Evolutionary conservation across 306 rosid genomes (phyloP).

Genomic region (Lathyrus aphaca): DNA sequence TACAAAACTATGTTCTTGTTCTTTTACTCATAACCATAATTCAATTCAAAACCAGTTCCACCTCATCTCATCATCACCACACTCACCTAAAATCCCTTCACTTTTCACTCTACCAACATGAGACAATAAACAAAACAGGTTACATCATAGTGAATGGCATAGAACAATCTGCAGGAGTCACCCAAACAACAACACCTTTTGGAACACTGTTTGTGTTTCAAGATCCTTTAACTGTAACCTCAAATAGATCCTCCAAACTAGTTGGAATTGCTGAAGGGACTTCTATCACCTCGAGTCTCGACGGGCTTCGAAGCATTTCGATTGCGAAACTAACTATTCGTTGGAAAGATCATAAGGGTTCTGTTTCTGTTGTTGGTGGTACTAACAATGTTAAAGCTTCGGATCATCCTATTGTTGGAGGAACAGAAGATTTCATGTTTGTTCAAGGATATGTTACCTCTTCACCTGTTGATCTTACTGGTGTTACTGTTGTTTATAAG

Average conservation of each 20-base stretch:
- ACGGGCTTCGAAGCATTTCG: constrained; percentile 66
- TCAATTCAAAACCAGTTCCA: constrained; percentile 28
- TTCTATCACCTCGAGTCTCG: constrained; percentile 63
- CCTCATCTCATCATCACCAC: constrained; percentile 36
- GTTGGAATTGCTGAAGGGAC: constrained; percentile 70
- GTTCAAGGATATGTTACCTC: constrained; percentile 75
- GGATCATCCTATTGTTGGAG: constrained; percentile 74
- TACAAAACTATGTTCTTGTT: neutral
- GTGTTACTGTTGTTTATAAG: constrained; percentile 59
- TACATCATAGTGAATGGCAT: constrained; percentile 62
- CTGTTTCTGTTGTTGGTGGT: constrained; percentile 68
- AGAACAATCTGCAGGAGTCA: constrained; percentile 42
- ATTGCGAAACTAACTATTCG: constrained; percentile 63
- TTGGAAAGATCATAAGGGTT: constrained; percentile 55
- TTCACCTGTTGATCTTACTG: constrained; percentile 55
- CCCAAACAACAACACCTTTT: constrained; percentile 65
- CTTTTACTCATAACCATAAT: constrained; percentile 31
- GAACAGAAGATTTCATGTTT: constrained; percentile 73
- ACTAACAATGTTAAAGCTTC: constrained; percentile 53
- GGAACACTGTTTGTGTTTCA: constrained; percentile 68
- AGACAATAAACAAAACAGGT: constrained; percentile 74
- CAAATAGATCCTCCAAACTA: constrained; percentile 53
- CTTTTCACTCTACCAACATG: constrained; percentile 70
- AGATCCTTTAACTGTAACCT: constrained; percentile 58
- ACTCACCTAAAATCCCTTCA: constrained; percentile 60